Conservation (phyloP, 2,329 filamentous ascomycete species). For the Colletotrichum incanum region DNA sequence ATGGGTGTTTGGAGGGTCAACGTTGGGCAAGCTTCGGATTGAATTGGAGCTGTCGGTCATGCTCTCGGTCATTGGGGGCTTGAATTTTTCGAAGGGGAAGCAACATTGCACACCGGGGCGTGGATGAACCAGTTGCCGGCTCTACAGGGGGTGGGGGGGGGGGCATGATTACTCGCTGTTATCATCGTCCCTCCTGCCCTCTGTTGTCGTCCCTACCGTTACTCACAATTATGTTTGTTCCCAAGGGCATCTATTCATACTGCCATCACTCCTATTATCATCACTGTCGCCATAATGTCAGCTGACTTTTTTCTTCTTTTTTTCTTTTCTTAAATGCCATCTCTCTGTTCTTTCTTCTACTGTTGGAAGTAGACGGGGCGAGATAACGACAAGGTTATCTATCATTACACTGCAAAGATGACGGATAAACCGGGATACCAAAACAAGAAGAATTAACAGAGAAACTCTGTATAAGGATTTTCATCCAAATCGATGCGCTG, state of each 20-base stretch:
- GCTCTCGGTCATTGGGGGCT: neutral
- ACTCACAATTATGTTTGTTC: too few relatives aligned
- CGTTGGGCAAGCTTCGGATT: conserved; percentile 21
- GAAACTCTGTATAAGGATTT: too few relatives aligned
- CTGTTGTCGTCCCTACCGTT: neutral
- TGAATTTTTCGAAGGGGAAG: conserved; percentile 24
- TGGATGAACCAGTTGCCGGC: neutral
- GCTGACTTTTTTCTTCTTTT: neutral
- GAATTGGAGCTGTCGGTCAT: conserved; percentile 21
- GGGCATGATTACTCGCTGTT: neutral
- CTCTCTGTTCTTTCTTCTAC: too few relatives aligned
- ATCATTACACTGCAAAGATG: too few relatives aligned
- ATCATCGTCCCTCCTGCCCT: neutral
- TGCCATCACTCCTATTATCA: neutral
- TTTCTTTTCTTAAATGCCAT: neutral
- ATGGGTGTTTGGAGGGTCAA: conserved; percentile 8
- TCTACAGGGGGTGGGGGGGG: too few relatives aligned
- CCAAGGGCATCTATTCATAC: too few relatives aligned
- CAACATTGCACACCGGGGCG: neutral
- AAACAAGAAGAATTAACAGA: too few relatives aligned
- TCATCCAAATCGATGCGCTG: neutral
- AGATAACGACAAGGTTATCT: too few relatives aligned
- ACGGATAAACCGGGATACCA: too few relatives aligned
- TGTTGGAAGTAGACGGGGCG: too few relatives aligned
- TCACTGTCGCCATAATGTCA: neutral